Percentiles rank a stretch among this genome's conserved stretches.
Evolutionary conservation across 1,139 yeast species (phyloP).

Genomic region (Suhomyces wounanorum): DNA sequence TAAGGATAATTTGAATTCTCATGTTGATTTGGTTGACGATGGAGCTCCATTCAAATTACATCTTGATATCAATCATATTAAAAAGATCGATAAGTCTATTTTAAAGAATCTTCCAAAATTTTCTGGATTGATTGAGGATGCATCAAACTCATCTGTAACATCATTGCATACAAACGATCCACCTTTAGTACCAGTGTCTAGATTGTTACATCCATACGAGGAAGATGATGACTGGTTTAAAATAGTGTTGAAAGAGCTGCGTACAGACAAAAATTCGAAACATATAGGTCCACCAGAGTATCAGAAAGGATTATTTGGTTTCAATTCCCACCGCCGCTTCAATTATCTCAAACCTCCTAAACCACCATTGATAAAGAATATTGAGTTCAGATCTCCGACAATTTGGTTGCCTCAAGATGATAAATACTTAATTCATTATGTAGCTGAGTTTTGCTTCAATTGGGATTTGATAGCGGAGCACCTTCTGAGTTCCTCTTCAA

Average conservation of each 20-base stretch:
- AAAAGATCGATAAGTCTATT: conserved; percentile 55
- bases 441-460: conserved; percentile 85
- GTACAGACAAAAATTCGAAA: conserved; percentile 16
- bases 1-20: conserved; percentile 2
- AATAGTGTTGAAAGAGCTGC: conserved; percentile 53
- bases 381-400: conserved; percentile 84
- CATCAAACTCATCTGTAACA: conserved; percentile 13
- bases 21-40: conserved; percentile 9
- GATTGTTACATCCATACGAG: conserved; percentile 61
- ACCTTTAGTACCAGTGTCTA: conserved; percentile 56
- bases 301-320: conserved; percentile 62
- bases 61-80: conserved; percentile 53
- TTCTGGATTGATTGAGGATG: conserved; percentile 48
- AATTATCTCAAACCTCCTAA: conserved; percentile 76
- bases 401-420: conserved; percentile 97
- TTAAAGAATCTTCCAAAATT: conserved; percentile 57
- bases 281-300: conserved; percentile 37
- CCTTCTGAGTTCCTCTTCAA: conserved; percentile 60
- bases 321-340: conserved; percentile 60
- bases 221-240: conserved; percentile 67
- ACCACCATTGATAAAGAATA: conserved; percentile 79
- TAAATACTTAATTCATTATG: conserved; percentile 71
- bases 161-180: conserved; percentile 23
- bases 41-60: conserved; percentile 58
- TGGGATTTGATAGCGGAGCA: conserved; percentile 92